Evolutionary conservation across 148 eudicot genomes (phyloP).

Genomic region (Nepenthes mirabilis): DNA sequence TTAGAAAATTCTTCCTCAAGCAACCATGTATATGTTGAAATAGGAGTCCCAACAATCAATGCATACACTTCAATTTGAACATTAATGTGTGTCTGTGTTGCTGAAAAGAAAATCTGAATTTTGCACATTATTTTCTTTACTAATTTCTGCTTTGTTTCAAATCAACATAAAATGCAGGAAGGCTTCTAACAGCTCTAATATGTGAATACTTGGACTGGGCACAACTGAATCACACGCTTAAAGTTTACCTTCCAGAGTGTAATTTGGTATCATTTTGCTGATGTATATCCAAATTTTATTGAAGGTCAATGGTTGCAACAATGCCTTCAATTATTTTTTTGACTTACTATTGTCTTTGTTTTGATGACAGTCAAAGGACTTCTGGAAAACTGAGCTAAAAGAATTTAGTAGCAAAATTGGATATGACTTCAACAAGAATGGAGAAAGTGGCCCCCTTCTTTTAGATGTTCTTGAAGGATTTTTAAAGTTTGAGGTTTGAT

Average conservation of each 20-base stretch:
- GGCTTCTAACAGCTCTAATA: slow-evolving; percentile 74
- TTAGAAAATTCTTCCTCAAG: too few relatives aligned
- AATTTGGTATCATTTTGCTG: slow-evolving; percentile 60
- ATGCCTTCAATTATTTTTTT: neutral
- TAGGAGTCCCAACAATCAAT: too few relatives aligned
- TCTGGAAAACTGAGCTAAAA: slow-evolving; percentile 85
- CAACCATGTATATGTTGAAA: too few relatives aligned
- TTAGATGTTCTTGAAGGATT: slow-evolving; percentile 96
- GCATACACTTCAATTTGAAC: too few relatives aligned
- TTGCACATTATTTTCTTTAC: too few relatives aligned
- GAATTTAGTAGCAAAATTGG: slow-evolving; percentile 91
- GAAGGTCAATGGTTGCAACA: neutral
- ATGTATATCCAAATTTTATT: neutral
- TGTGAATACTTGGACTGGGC: slow-evolving; percentile 99
- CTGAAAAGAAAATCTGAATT: too few relatives aligned
- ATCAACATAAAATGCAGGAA: slow-evolving; percentile 30
- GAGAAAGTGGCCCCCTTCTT: slow-evolving; percentile 85
- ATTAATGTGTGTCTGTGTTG: too few relatives aligned
- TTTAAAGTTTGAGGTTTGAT: slow-evolving; percentile 73
- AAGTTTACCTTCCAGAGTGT: slow-evolving; percentile 90
- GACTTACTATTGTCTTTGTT: slow-evolving; percentile 1
- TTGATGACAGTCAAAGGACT: slow-evolving; percentile 64
- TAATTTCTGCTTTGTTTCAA: too few relatives aligned
- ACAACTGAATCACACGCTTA: slow-evolving; percentile 67
- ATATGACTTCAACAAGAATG: slow-evolving; percentile 73